A percentile compares a stretch with the other conserved stretches of the same genome.
These are phyloP conservation scores for Metschnikowia shivogae DNA, from an alignment of 805 yeast genomes.

Conservation along the genomic window DNA sequence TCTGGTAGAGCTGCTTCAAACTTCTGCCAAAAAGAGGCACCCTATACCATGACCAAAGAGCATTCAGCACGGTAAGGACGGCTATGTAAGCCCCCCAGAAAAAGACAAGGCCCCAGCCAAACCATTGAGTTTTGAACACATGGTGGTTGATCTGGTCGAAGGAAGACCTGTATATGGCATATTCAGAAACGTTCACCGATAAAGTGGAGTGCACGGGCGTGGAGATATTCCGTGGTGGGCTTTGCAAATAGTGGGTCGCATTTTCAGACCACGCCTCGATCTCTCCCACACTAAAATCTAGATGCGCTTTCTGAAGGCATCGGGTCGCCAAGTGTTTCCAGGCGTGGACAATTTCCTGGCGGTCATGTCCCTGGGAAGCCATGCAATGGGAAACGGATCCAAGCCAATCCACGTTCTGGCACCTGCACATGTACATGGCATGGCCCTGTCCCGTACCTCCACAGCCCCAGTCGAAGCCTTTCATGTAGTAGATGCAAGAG, in stretches of 20 bases:
- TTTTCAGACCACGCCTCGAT: slow-evolving; percentile 10
- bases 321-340: slow-evolving; percentile 15
- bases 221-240: slow-evolving; percentile 10
- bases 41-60: slow-evolving; percentile 10
- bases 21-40: slow-evolving; percentile 10
- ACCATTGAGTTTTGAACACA: slow-evolving; percentile 19
- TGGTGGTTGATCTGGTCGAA: slow-evolving; percentile 18
- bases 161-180: slow-evolving; percentile 9
- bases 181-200: slow-evolving; percentile 12
- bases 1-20: slow-evolving; percentile 9
- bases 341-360: slow-evolving; percentile 10
- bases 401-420: slow-evolving; percentile 17
- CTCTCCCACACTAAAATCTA: slow-evolving; percentile 10
- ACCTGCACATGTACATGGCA: slow-evolving; percentile 17
- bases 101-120: slow-evolving; percentile 18
- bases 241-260: slow-evolving; percentile 13
- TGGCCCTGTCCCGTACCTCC: slow-evolving; percentile 20
- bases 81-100: slow-evolving; percentile 16
- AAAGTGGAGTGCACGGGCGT: slow-evolving; percentile 11
- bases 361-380: slow-evolving; percentile 11
- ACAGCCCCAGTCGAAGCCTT: slow-evolving; percentile 19
- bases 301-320: slow-evolving; percentile 14
- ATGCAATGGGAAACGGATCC: slow-evolving; percentile 18
- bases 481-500: slow-evolving; percentile 18
- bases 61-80: slow-evolving; percentile 10